These are phyloP conservation scores for Trichosporon sp. DNA, from an alignment of 1,284 basidiomycete species.

Conservation along the genomic window DNA sequence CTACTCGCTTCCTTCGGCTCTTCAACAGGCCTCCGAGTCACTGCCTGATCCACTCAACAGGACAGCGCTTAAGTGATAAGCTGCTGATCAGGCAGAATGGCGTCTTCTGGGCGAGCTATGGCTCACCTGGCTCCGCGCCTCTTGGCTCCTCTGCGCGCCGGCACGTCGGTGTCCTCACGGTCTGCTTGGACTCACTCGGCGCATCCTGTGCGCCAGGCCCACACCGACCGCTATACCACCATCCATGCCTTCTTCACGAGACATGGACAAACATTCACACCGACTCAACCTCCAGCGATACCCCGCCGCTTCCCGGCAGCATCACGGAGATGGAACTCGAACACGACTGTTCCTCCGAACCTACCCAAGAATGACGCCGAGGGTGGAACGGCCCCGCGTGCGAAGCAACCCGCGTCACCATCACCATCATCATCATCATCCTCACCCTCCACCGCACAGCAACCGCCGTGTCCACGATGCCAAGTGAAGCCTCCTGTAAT, in stretches of 20 bases:
- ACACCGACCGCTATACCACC: slow-evolving; percentile 55
- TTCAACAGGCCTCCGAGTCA: slow-evolving; percentile 4
- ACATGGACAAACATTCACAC: slow-evolving; percentile 24
- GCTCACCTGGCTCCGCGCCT: slow-evolving; percentile 1
- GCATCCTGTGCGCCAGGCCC: slow-evolving; percentile 22
- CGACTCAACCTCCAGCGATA: not conserved
- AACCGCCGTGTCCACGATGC: not conserved
- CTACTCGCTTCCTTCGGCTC: not conserved
- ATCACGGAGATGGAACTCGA: slow-evolving; percentile 2
- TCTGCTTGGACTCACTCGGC: not conserved
- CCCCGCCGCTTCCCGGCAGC: not conserved
- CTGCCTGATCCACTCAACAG: slow-evolving; percentile 5
- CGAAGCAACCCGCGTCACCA: slow-evolving; percentile 13
- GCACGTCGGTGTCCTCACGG: not conserved
- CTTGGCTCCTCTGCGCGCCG: slow-evolving; percentile 6
- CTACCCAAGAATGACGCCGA: not conserved
- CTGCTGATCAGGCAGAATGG: slow-evolving; percentile 3
- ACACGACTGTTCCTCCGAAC: not conserved
- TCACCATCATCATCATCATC: not conserved
- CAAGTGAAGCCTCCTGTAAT: not conserved
- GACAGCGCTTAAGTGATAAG: slow-evolving; percentile 4
- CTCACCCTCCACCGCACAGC: not conserved
- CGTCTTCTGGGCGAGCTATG: not conserved
- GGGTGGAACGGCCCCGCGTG: not conserved
- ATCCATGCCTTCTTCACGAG: slow-evolving; percentile 56